phyloP scores from a whole-genome alignment of 2,329 filamentous ascomycete genomes.

The Fusarium avenaceum region DNA sequence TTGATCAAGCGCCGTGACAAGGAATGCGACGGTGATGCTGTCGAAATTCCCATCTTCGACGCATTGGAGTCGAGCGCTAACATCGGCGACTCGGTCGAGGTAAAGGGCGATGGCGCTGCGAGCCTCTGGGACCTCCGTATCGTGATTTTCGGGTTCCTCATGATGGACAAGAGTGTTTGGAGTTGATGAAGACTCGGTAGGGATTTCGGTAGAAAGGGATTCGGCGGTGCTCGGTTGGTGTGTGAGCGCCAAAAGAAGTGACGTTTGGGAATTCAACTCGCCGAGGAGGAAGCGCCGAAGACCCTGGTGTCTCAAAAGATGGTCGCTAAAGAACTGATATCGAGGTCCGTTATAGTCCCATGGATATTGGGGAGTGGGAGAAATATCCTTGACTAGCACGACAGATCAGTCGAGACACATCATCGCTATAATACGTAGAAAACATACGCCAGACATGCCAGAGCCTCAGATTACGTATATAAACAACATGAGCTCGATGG shows the following conservation, averaged over 20 bases:
- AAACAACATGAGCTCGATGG: background rate
- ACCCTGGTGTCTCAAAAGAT: background rate
- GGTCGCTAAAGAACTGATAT: background rate
- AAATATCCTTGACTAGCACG: background rate
- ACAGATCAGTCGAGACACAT: background rate
- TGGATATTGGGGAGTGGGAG: background rate
- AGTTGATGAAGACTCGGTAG: background rate
- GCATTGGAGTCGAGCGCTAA: background rate
- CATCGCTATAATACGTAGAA: no score
- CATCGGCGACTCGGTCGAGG: background rate
- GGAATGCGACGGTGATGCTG: background rate
- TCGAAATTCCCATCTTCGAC: background rate
- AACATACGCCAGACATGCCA: background rate
- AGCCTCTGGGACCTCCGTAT: background rate
- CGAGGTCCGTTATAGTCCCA: background rate
- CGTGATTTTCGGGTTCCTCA: background rate
- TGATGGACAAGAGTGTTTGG: no score
- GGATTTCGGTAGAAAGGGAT: background rate
- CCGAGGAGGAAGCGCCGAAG: background rate
- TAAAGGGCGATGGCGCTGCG: background rate
- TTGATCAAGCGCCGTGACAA: background rate
- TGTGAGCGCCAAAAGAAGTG: background rate
- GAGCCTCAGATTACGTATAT: background rate
- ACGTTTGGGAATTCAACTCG: background rate
- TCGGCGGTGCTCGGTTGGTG: background rate